Conservation (phyloP, 305 asterid species). For the Petunia hybrid region DNA sequence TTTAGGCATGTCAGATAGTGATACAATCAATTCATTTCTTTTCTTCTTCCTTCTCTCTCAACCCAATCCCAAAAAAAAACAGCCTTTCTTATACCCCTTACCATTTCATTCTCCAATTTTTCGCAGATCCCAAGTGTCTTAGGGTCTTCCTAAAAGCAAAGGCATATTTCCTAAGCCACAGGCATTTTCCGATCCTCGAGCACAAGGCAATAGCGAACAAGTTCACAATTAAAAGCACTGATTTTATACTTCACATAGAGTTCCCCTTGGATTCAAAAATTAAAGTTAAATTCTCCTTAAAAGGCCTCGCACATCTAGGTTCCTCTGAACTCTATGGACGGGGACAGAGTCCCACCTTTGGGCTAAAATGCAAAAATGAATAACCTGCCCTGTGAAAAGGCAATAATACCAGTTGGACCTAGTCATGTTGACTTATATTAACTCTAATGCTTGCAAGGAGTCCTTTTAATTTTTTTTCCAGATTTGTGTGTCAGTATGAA, state of each 20-base stretch:
- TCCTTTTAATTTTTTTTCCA: background rate
- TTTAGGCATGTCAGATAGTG: background rate
- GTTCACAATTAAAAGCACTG: background rate
- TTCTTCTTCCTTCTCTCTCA: background rate
- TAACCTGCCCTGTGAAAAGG: background rate
- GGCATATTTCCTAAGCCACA: background rate
- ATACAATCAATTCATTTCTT: background rate
- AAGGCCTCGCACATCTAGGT: background rate
- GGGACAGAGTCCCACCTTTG: background rate
- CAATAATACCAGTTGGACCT: background rate
- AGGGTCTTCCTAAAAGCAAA: background rate
- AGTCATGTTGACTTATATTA: background rate
- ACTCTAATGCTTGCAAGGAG: background rate
- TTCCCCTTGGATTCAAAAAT: background rate
- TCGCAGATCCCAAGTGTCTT: background rate
- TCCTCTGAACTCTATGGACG: background rate
- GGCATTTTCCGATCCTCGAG: background rate
- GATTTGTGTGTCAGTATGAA: background rate
- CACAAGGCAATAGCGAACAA: background rate
- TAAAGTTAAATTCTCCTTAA: background rate
- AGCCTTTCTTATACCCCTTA: background rate
- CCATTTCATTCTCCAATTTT: constrained; percentile 12
- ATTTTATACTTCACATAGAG: background rate
- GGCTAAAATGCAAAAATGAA: background rate
- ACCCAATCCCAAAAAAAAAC: background rate